Percentiles rank a stretch among this genome's conserved stretches.
These are phyloP conservation scores for Mimosa bimucronata DNA, from an alignment of 306 rosid genomes.

Conservation along the genomic window DNA sequence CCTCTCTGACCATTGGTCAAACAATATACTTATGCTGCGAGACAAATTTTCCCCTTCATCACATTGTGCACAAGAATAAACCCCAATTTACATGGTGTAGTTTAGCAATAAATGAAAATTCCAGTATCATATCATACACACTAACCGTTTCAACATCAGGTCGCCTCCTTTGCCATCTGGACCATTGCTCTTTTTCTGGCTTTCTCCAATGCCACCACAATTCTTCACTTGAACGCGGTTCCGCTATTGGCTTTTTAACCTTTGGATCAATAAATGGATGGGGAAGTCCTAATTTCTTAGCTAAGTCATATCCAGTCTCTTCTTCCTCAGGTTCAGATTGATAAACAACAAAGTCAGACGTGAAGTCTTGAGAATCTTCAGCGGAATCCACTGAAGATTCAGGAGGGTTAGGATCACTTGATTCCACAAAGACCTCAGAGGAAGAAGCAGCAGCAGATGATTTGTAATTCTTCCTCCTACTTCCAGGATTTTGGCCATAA, in stretches of 20 bases:
- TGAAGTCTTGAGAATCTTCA: conserved; percentile 61
- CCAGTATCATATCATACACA: conserved; percentile 25
- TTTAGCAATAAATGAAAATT: neutral
- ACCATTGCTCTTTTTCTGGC: conserved; percentile 91
- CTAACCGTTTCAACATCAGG: conserved; percentile 95
- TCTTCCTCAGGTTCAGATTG: conserved; percentile 68
- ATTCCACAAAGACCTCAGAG: conserved; percentile 42
- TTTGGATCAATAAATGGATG: conserved; percentile 85
- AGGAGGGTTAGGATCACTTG: conserved; percentile 41
- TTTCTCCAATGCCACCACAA: conserved; percentile 98
- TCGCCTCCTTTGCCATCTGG: conserved; percentile 97
- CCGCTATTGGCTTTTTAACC: conserved; percentile 69
- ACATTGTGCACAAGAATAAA: neutral
- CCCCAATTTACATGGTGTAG: neutral
- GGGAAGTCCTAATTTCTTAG: conserved; percentile 80
- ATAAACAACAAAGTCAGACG: conserved; percentile 81
- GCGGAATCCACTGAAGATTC: conserved; percentile 55
- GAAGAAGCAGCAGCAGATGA: conserved; percentile 51
- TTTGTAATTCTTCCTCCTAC: conserved; percentile 86
- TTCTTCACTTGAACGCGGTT: conserved; percentile 71
- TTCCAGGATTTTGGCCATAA: conserved; percentile 85
- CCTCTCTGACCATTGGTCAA: no score
- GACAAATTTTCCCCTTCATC: neutral
- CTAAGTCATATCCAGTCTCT: conserved; percentile 63
- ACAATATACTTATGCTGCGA: conserved; percentile 6